Base-by-base conservation (phyloP, 371 early-diverging fungal species). In the Mucor mucedo region DNA sequence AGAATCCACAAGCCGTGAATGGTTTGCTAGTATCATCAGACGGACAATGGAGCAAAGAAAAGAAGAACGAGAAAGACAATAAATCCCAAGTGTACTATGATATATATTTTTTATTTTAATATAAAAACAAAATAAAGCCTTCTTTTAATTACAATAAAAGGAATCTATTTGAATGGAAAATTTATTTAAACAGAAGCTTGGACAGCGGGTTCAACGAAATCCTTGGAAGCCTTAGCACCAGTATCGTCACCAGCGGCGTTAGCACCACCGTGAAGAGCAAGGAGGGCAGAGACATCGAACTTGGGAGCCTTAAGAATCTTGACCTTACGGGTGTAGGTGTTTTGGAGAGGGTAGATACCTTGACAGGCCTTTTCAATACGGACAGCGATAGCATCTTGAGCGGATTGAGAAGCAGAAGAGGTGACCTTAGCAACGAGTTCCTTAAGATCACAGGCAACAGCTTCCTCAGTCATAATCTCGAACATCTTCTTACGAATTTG, bases 401-500 rank as follows among this genome's bases (percentile, higher is more conserved):
- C 80, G 28, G 72, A 66, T 52, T 68, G 66, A 62, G 78, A 78
- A 49, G 83, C 80, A 70, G 80, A 77, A 62, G 89, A 82, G 78
- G 90, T 87, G 56, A 99, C 89, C 94, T 99, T 99, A 82, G 89
- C 89, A 79, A 99, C 93, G 47, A 99, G 86, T 77, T 96, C 96
- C 89, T 96, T 95, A 77, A 99, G 86, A 82, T 98, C 97, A 87
- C 93, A 90, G 40, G 89, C 82, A 67, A 88, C 63, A 53, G 96
- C 88, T 87, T 99, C 98, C 65, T 91, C 87, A 72, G 84, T 89
- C 86, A 99, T 94, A 84, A 99, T 92, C 77, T 99, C 99, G 84
- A 98, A 96, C 96, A 99, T 99, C 93, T 98, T 98, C 91, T 99
- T 96, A 87, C 99, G 96, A 86, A 99, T 99, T 76, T 89, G 88